phyloP scores from a whole-genome alignment of 2,329 filamentous ascomycete genomes.

The Onygena corvina region DNA sequence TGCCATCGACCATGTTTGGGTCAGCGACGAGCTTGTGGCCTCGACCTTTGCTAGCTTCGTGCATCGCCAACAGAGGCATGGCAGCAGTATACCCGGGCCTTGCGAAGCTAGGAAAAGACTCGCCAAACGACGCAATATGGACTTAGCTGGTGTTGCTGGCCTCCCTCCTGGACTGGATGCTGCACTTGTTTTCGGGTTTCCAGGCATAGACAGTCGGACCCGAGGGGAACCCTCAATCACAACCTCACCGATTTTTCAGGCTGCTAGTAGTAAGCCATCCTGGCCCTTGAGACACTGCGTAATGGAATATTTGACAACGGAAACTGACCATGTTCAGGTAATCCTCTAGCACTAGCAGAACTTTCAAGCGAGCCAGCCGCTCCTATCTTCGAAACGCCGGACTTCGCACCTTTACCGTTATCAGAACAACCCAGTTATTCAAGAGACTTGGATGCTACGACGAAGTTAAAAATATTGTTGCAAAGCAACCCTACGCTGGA shows the following conservation, averaged over 20 bases:
- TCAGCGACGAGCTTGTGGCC: conserved; percentile 35
- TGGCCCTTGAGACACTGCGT: not conserved
- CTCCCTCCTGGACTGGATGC: conserved; percentile 27
- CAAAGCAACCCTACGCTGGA: conserved; percentile 14
- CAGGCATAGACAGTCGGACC: conserved; percentile 19
- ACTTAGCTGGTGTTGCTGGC: conserved; percentile 29
- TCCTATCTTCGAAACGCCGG: not conserved
- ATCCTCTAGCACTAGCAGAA: not conserved
- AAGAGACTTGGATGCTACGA: not conserved
- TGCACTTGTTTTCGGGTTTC: conserved; percentile 31
- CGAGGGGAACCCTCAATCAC: not conserved
- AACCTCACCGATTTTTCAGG: not conserved
- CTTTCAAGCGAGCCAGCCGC: not conserved
- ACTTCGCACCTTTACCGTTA: not conserved
- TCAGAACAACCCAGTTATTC: not conserved
- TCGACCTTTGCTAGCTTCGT: conserved; percentile 39
- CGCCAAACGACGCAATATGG: conserved; percentile 45
- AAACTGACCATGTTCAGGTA: not conserved
- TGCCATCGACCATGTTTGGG: conserved; percentile 31
- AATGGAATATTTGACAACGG: not conserved
- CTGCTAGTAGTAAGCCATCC: not conserved
- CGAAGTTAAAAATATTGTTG: not conserved
- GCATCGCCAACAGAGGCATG: conserved; percentile 41
- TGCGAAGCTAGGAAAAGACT: conserved; percentile 48
- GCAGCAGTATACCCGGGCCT: conserved; percentile 50